Evolutionary conservation across 148 eudicot genomes (phyloP).

Genomic region (Cornus controversa): DNA sequence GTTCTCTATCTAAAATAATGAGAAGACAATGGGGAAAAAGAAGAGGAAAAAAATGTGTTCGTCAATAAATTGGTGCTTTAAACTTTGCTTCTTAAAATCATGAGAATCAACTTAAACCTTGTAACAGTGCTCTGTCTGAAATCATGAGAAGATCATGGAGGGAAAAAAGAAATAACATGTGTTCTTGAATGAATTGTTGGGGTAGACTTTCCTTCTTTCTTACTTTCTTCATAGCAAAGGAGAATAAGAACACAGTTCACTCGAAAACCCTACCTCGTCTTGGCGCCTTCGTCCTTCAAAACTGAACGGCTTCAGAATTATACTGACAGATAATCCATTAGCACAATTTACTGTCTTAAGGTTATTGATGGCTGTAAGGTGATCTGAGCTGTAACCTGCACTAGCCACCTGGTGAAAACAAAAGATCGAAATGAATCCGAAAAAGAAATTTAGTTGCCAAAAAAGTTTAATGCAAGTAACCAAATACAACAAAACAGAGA

Average conservation of each 20-base stretch:
- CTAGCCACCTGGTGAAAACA: slow-evolving; percentile 65
- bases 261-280: slow-evolving; percentile 58
- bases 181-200: neutral
- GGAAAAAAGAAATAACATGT: neutral
- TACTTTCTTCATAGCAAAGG: neutral
- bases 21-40: no score
- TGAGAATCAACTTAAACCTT: neutral
- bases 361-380: slow-evolving; percentile 51
- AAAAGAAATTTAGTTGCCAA: slow-evolving; percentile 7
- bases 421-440: neutral
- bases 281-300: slow-evolving; percentile 95
- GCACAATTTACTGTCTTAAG: slow-evolving; percentile 49
- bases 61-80: no score
- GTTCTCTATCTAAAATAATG: no score
- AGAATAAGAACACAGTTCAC: neutral
- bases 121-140: neutral
- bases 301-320: slow-evolving; percentile 83
- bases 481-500: neutral
- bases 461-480: neutral
- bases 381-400: slow-evolving; percentile 84
- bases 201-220: neutral
- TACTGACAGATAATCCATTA: slow-evolving; percentile 56
- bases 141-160: neutral
- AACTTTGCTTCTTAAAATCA: no score
- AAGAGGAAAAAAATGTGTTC: no score